Evolutionary conservation across 345 rosid genomes (phyloP).

Genomic region (Tarenaya hassleriana): DNA sequence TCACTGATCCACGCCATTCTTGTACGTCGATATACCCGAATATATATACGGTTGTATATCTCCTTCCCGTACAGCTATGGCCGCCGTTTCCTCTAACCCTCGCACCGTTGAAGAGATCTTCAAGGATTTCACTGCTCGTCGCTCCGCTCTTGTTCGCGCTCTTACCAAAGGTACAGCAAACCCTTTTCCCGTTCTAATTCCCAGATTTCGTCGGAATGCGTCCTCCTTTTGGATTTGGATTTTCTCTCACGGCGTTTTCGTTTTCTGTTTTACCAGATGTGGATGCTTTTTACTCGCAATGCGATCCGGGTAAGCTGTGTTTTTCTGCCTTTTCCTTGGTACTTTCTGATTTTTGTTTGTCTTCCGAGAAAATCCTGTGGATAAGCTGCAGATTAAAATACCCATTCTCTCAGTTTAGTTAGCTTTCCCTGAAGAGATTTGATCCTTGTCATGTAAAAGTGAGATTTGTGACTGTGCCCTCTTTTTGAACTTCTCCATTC

Average conservation of each 20-base stretch:
- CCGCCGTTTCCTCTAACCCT: slow-evolving; percentile 56
- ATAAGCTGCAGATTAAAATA: neutral
- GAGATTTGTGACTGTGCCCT: neutral
- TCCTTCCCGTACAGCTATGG: too few species aligned
- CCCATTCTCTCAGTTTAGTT: neutral
- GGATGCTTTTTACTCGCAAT: slow-evolving; percentile 72
- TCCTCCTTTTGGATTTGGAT: slow-evolving; percentile 2
- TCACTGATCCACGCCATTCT: slow-evolving; percentile 22
- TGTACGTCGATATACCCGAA: neutral
- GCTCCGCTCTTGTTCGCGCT: slow-evolving; percentile 83
- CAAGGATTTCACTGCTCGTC: slow-evolving; percentile 73
- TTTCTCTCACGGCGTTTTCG: neutral
- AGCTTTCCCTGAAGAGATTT: neutral
- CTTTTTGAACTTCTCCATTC: neutral
- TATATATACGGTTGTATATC: slow-evolving; percentile 22
- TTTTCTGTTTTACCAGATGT: slow-evolving; percentile 50
- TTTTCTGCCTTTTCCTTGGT: neutral
- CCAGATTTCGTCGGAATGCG: slow-evolving; percentile 15
- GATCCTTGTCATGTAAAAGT: neutral
- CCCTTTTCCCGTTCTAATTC: neutral
- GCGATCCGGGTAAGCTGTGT: too few species aligned
- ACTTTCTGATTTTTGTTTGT: neutral
- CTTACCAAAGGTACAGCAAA: slow-evolving; percentile 55
- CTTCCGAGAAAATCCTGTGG: neutral
- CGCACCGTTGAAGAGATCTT: slow-evolving; percentile 96